A percentile compares a stretch with the other conserved stretches of the same genome.
Evolutionary conservation across 1,284 basidiomycete species (phyloP).

Genomic region (Singerocomus rubriflavus): DNA sequence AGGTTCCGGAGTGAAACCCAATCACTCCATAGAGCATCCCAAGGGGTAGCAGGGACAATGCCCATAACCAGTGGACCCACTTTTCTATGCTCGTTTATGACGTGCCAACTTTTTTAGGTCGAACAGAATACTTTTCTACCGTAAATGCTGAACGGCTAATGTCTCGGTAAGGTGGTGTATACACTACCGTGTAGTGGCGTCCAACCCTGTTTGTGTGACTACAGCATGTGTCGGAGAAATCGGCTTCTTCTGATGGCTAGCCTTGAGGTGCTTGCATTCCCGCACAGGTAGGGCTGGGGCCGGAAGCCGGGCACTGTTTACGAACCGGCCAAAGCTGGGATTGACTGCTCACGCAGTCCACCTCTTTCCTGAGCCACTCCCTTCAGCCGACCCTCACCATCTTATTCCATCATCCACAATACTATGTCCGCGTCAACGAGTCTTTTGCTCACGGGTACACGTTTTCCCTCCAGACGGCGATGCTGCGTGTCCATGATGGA

Average conservation of each 20-base stretch:
- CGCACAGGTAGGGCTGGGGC: not conserved
- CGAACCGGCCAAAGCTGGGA: not conserved
- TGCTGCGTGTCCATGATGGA: not conserved
- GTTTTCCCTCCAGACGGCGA: not conserved
- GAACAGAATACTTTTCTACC: not conserved
- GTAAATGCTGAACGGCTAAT: not conserved
- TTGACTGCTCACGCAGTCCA: too few species aligned
- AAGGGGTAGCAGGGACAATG: not conserved
- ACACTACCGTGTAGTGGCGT: not conserved
- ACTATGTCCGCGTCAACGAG: not conserved
- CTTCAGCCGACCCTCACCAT: not conserved
- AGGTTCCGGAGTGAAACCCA: not conserved
- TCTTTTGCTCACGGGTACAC: constrained; percentile 8
- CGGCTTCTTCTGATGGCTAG: not conserved
- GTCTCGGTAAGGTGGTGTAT: not conserved
- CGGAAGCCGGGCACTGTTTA: not conserved
- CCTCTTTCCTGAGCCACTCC: not conserved
- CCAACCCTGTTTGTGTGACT: not conserved
- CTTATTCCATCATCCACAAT: not conserved
- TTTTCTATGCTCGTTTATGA: not conserved
- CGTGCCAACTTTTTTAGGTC: not conserved
- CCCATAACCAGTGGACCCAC: not conserved
- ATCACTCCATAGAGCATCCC: not conserved
- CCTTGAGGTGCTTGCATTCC: constrained; percentile 2
- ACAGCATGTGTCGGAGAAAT: not conserved